A percentile compares a stretch with the other conserved stretches of the same genome.
Conservation (phyloP, 305 asterid species). For the Lippia alba region DNA sequence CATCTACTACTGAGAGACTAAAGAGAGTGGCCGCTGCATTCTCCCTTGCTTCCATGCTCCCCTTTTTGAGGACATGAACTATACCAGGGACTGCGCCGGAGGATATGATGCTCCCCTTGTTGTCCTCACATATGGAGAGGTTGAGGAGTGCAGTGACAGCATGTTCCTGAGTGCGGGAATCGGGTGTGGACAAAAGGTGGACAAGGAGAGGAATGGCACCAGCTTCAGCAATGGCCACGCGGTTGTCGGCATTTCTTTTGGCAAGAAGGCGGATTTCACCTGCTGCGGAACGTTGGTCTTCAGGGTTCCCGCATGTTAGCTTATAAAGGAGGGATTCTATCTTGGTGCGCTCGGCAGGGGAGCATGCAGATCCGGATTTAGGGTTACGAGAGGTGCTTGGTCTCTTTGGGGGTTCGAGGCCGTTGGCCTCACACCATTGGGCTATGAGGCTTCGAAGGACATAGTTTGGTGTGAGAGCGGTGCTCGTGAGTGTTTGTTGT, state of each 20-base stretch:
- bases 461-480: conserved; percentile 82
- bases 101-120: conserved; percentile 76
- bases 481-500: conserved; percentile 76
- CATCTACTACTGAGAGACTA: conserved; percentile 91
- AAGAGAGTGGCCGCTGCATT: conserved; percentile 95
- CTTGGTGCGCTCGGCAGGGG: conserved; percentile 70
- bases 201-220: conserved; percentile 91
- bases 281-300: conserved; percentile 85
- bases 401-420: conserved; percentile 83
- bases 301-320: conserved; percentile 79
- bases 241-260: conserved; percentile 89
- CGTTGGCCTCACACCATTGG: conserved; percentile 94
- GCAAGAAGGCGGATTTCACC: conserved; percentile 98
- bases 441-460: conserved; percentile 94
- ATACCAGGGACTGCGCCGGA: conserved; percentile 92
- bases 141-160: conserved; percentile 94
- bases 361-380: conserved; percentile 61
- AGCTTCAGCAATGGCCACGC: conserved; percentile 94
- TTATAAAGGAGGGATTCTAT: conserved; percentile 72
- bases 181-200: conserved; percentile 72
- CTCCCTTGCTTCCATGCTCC: conserved; percentile 94
- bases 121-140: conserved; percentile 90
- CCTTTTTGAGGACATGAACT: conserved; percentile 79
- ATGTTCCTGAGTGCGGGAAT: conserved; percentile 92
- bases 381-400: conserved; percentile 55